These are phyloP conservation scores for Penicillium herquei DNA, from an alignment of 495 filamentous ascomycete species.

Conservation along the genomic window DNA sequence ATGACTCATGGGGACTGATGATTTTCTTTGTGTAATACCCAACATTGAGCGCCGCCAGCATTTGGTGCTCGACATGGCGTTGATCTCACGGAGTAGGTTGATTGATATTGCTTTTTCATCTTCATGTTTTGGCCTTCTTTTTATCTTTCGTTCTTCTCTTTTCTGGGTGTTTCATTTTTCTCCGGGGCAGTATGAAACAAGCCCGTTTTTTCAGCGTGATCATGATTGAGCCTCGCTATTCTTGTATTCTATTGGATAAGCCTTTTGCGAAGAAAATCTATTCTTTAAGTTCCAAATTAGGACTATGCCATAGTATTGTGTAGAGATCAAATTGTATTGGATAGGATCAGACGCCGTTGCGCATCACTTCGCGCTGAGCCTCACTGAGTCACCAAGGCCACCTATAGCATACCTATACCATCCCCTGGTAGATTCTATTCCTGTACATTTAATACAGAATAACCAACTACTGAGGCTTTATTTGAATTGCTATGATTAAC, in stretches of 20 bases:
- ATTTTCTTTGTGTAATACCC: conserved; percentile 31
- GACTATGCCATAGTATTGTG: neutral
- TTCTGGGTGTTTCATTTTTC: neutral
- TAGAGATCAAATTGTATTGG: neutral
- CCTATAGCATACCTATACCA: too few species aligned
- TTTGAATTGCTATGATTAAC: neutral
- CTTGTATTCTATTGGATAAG: conserved; percentile 3
- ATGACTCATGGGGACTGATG: conserved; percentile 18
- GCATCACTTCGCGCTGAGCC: neutral
- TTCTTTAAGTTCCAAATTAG: neutral
- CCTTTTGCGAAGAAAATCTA: neutral
- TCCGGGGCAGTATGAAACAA: neutral
- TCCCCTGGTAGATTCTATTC: too few species aligned
- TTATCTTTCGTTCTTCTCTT: neutral
- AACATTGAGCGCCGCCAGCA: conserved; percentile 22
- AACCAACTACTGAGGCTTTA: neutral
- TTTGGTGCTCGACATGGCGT: conserved; percentile 24
- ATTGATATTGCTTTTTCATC: conserved; percentile 12
- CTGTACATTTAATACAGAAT: neutral
- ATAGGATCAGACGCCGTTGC: neutral
- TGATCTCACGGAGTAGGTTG: conserved; percentile 19
- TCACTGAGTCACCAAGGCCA: neutral
- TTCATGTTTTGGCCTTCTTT: conserved; percentile 6
- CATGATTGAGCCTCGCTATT: neutral
- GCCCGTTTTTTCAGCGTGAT: neutral